Evolutionary conservation across 2,329 filamentous ascomycete genomes (phyloP).

Genomic region (Claviceps fusiformis): DNA sequence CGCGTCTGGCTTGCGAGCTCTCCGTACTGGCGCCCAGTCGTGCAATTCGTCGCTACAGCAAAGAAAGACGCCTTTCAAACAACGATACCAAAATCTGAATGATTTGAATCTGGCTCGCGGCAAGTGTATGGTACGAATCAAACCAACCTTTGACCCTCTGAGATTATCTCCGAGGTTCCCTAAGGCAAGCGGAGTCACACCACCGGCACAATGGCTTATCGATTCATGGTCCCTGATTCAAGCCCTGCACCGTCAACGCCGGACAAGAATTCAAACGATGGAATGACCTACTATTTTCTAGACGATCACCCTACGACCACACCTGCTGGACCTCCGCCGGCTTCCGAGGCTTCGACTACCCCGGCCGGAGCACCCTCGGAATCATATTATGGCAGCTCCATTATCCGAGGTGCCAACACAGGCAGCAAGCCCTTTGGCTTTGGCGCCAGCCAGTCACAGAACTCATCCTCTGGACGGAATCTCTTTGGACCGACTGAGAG

Average conservation of each 20-base stretch:
- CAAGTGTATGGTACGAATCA: not conserved
- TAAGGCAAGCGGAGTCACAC: not conserved
- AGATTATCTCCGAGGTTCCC: no score
- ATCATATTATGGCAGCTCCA: constrained; percentile 40
- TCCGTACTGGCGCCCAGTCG: not conserved
- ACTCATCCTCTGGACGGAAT: constrained; percentile 17
- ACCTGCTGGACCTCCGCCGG: constrained; percentile 36
- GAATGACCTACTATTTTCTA: constrained; percentile 24
- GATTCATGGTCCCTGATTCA: constrained; percentile 29
- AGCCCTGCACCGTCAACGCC: constrained; percentile 37
- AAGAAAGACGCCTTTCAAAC: not conserved
- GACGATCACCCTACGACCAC: constrained; percentile 37
- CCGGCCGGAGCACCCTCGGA: constrained; percentile 42
- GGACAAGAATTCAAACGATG: constrained; percentile 23
- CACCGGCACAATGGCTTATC: constrained; percentile 22
- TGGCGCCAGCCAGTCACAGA: constrained; percentile 17
- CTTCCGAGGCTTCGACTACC: constrained; percentile 40
- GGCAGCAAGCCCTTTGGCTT: constrained; percentile 27
- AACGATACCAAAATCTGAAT: not conserved
- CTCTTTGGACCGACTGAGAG: constrained; percentile 24
- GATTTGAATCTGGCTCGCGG: not conserved
- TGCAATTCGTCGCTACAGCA: not conserved
- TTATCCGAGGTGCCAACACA: constrained; percentile 29
- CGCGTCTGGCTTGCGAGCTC: not conserved
- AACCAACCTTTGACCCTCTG: not conserved